Evolutionary conservation across 2,329 filamentous ascomycete genomes (phyloP).

Genomic region (Cladosporium sp.): DNA sequence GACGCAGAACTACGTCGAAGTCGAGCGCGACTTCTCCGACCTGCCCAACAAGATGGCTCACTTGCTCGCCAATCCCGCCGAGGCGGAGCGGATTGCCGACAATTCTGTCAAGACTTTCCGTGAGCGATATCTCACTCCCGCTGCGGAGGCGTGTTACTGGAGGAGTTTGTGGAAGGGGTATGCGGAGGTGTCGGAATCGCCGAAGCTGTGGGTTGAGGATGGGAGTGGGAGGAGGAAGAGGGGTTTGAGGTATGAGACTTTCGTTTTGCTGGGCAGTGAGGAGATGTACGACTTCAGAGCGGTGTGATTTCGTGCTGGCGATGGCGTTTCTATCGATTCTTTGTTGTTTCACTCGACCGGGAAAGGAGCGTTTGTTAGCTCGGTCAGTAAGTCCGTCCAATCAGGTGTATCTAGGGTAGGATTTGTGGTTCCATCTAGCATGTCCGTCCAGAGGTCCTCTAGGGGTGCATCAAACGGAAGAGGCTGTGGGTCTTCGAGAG

Average conservation of each 20-base stretch:
- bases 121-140: conserved; percentile 44
- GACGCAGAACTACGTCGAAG: conserved; percentile 23
- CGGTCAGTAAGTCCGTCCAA: neutral
- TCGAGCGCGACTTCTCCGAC: conserved; percentile 39
- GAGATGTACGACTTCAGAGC: conserved; percentile 19
- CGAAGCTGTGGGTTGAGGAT: conserved; percentile 15
- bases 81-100: conserved; percentile 47
- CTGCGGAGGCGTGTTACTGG: conserved; percentile 29
- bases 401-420: neutral
- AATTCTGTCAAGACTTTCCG: conserved; percentile 47
- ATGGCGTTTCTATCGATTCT: neutral
- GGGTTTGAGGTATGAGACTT: conserved; percentile 21
- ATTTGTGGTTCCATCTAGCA: neutral
- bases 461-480: neutral
- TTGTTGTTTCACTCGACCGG: too few relatives aligned
- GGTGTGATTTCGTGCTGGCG: neutral
- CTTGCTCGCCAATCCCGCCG: conserved; percentile 39
- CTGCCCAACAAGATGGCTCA: conserved; percentile 36
- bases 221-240: conserved; percentile 13
- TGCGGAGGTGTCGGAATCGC: conserved; percentile 15
- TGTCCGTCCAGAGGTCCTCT: conserved; percentile 2
- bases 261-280: conserved; percentile 18
- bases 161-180: conserved; percentile 18
- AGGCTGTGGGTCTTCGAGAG: neutral
- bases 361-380: neutral